phyloP scores from a whole-genome alignment of 192 early-diverging fungal species.

The Mortierella antarctica region DNA sequence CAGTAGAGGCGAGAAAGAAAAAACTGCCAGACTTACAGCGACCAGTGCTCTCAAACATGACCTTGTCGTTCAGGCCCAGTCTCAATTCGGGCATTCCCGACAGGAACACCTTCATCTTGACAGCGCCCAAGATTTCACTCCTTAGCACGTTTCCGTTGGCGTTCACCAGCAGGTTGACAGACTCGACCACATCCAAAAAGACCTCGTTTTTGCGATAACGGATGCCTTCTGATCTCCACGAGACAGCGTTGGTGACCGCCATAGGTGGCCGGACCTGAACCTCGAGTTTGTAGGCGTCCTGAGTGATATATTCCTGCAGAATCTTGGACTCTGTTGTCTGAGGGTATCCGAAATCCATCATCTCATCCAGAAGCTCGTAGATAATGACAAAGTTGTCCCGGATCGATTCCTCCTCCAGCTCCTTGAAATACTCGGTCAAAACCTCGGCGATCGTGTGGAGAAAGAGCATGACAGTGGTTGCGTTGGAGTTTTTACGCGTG shows the following conservation, averaged over 20 bases:
- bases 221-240: slow-evolving; percentile 94
- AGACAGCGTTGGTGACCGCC: slow-evolving; percentile 93
- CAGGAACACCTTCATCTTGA: slow-evolving; percentile 90
- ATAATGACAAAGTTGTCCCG: slow-evolving; percentile 93
- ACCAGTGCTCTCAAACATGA: slow-evolving; percentile 94
- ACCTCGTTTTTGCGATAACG: slow-evolving; percentile 98
- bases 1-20: neutral
- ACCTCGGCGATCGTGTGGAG: slow-evolving; percentile 93
- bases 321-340: slow-evolving; percentile 92
- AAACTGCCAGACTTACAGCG: slow-evolving; percentile 56
- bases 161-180: slow-evolving; percentile 93
- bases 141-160: slow-evolving; percentile 66
- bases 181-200: slow-evolving; percentile 98
- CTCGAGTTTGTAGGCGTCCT: slow-evolving; percentile 96
- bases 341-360: slow-evolving; percentile 94
- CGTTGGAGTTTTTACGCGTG: slow-evolving; percentile 98
- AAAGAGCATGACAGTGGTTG: slow-evolving; percentile 94
- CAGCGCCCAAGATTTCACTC: slow-evolving; percentile 81
- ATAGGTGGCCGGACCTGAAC: slow-evolving; percentile 90
- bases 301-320: slow-evolving; percentile 93
- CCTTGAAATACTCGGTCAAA: slow-evolving; percentile 93
- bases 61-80: slow-evolving; percentile 89
- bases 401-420: slow-evolving; percentile 90
- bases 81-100: slow-evolving; percentile 89
- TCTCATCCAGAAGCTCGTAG: slow-evolving; percentile 90